A percentile compares a stretch with the other conserved stretches of the same genome.
Conservation (phyloP, 306 rosid species). For the Prunus persica region Prunus_persica_NCBIv2 NC_034014.1:22710001-22710500, state of each 20-base stretch:
- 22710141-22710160: conserved; percentile 72
- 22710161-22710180: conserved; percentile 89
- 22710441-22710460: conserved; percentile 52
- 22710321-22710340: conserved; percentile 77
- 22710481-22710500: conserved; percentile 75
- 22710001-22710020: conserved; percentile 66
- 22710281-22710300: not conserved
- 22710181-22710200: conserved; percentile 86
- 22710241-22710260: conserved; percentile 56
- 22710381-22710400: conserved; percentile 84
- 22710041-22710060: conserved; percentile 88
- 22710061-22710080: conserved; percentile 89
- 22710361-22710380: conserved; percentile 72
- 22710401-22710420: conserved; percentile 71
- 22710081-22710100: conserved; percentile 73
- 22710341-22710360: conserved; percentile 81
- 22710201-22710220: conserved; percentile 80
- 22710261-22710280: not conserved
- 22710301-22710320: not conserved
- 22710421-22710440: conserved; percentile 70
- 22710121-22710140: conserved; percentile 79
- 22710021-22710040: conserved; percentile 74
- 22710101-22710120: conserved; percentile 70
- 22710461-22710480: conserved; percentile 63
- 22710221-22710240: conserved; percentile 89